Percentiles rank a stretch among this genome's conserved stretches.
These are phyloP conservation scores for Hypoxylon cercidicola DNA, from an alignment of 495 filamentous ascomycete genomes.

Conservation along the genomic window DNA sequence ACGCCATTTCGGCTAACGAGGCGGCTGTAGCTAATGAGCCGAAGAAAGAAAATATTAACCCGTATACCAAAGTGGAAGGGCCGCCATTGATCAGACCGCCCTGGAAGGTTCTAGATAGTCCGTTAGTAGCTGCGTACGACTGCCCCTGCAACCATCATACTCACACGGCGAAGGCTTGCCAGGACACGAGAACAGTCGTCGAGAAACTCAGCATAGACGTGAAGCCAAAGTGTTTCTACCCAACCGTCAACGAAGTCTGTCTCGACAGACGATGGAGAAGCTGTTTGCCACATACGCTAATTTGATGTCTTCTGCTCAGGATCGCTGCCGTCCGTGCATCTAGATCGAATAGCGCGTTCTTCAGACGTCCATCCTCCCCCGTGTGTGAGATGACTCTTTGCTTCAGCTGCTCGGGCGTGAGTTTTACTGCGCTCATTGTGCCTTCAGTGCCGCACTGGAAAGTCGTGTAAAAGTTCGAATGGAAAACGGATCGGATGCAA, in stretches of 20 bases:
- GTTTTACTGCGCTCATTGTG: slow-evolving; percentile 5
- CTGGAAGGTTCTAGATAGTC: slow-evolving; percentile 17
- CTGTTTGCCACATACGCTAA: slow-evolving; percentile 9
- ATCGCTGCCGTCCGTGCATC: slow-evolving; percentile 19
- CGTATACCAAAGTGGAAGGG: slow-evolving; percentile 22
- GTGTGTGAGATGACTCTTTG: slow-evolving; percentile 20
- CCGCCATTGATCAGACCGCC: slow-evolving; percentile 24
- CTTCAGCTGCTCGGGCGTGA: slow-evolving; percentile 16
- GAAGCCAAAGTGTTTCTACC: slow-evolving; percentile 26
- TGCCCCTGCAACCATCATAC: neutral
- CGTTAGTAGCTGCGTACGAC: neutral
- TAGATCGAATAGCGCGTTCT: slow-evolving; percentile 6
- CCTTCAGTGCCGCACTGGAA: neutral
- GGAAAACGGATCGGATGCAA: too few species aligned
- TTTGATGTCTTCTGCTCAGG: slow-evolving; percentile 22
- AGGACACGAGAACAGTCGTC: slow-evolving; percentile 23
- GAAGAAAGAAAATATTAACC: slow-evolving; percentile 39
- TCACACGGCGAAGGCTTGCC: slow-evolving; percentile 27
- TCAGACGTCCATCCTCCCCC: slow-evolving; percentile 11
- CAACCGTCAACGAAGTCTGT: neutral
- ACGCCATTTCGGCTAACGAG: slow-evolving; percentile 49
- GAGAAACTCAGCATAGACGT: slow-evolving; percentile 29
- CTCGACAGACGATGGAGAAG: neutral
- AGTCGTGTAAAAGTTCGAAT: too few species aligned
- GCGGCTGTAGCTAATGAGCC: slow-evolving; percentile 34